Conservation (phyloP, 2,329 filamentous ascomycete genomes). For the Phaeosphaeria sp. region DNA sequence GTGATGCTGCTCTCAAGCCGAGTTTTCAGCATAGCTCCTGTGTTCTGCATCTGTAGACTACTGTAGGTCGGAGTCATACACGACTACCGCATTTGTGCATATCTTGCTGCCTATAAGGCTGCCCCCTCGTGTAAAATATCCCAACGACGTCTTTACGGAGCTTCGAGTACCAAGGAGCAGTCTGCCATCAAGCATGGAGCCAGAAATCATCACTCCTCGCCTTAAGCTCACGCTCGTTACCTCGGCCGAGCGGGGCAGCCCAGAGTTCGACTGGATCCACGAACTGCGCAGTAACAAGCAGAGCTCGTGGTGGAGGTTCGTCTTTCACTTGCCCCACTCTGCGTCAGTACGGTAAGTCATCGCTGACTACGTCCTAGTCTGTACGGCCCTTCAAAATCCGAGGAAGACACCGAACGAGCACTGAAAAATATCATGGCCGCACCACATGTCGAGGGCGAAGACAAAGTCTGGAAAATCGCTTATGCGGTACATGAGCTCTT, state of each 20-base stretch:
- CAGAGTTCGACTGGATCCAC: constrained; percentile 34
- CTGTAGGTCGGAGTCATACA: too few relatives aligned
- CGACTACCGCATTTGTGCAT: too few relatives aligned
- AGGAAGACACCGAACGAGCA: constrained; percentile 26
- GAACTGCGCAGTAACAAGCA: constrained; percentile 31
- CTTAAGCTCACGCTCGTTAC: constrained; percentile 34
- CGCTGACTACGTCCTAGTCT: constrained; percentile 16
- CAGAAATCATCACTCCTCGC: constrained; percentile 27
- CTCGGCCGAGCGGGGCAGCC: constrained; percentile 23
- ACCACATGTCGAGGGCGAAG: background rate
- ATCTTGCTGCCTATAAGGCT: too few relatives aligned
- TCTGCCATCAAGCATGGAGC: constrained; percentile 18
- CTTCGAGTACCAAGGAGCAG: background rate
- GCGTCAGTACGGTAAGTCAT: background rate
- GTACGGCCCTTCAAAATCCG: constrained; percentile 22
- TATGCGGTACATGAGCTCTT: constrained; percentile 31
- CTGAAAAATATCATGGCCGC: constrained; percentile 1
- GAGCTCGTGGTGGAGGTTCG: constrained; percentile 30
- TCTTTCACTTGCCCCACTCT: constrained; percentile 8
- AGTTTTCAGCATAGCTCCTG: too few relatives aligned
- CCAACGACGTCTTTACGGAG: background rate
- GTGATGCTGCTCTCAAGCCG: too few relatives aligned
- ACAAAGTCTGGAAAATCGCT: constrained; percentile 8
- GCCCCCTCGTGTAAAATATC: background rate
- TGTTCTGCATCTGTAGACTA: too few relatives aligned